Base-by-base conservation (phyloP, 2,329 filamentous ascomycete species). In the Diaporthe sp. region DNA sequence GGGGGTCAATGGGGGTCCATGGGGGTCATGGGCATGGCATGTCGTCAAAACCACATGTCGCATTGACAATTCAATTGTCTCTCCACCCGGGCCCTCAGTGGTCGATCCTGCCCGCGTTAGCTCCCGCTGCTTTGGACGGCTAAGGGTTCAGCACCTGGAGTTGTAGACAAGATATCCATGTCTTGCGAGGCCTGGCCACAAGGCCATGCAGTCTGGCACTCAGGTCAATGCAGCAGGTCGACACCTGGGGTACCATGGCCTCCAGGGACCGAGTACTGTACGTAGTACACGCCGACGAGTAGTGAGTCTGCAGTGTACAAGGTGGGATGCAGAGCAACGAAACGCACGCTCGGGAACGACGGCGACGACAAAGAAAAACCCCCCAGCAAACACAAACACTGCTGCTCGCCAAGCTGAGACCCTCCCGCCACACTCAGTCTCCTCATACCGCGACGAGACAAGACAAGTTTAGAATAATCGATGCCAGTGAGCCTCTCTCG, bases 81-180 rank as follows among this genome's bases (percentile, higher is more conserved):
- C 40, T 42, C 25, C n/a, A 47, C 58, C 28, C 22, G 66, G 61
- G 25, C 45, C 47, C 45, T 42, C 61, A 64, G n/a, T 68, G 66
- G 38, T 50, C 42, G 74, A 64, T 75, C 70, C 66, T 57, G 54
- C 61, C 61, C 67, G 74, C 70, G 61, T 75, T 75, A 75, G 74
- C 70, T 75, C 74, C 74, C 71, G 74, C 66, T 33, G 50, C n/a
- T 52, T 25, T 64, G 58, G n/a, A 45, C n/a, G 57, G 47, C 40
- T 54, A 42, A 70, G 52, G 66, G 61, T 68, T 58, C 66, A 74
- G 54, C 55, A 40, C 47, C 54, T 38, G 40, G n/a, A 33, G n/a
- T 30, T 9, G 17, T 30, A 42, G 40, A 61, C 70, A 60, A 42
- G 70, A 72, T 72, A 40, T 64, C 57, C 54, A 64, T 61, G 54